Percentiles rank a stretch among this genome's conserved stretches.
These are phyloP conservation scores for Vinca minor DNA, from an alignment of 257 asterid species.

Conservation along the genomic window DNA sequence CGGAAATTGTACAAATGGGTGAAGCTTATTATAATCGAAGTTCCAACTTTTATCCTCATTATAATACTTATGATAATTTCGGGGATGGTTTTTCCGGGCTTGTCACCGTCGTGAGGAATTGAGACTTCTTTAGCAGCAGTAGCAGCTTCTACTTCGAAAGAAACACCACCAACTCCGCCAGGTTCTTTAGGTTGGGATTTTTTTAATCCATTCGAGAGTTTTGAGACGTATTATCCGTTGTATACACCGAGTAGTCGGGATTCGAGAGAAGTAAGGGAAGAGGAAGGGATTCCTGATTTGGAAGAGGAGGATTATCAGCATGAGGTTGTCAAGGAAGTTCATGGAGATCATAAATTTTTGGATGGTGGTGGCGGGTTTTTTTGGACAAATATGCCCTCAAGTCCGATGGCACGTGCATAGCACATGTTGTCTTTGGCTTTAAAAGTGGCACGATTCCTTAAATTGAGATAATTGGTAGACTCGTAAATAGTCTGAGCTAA, in stretches of 20 bases:
- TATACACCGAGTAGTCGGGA: conserved; percentile 70
- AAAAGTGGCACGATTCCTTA: no score
- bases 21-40: conserved; percentile 43
- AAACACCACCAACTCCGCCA: conserved; percentile 71
- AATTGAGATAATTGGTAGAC: no score
- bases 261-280: conserved; percentile 81
- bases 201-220: conserved; percentile 72
- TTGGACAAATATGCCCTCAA: no score
- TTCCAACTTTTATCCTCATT: conserved; percentile 18
- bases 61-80: conserved; percentile 28
- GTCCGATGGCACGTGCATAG: no score
- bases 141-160: conserved; percentile 38
- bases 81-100: conserved; percentile 43
- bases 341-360: conserved; percentile 58
- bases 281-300: conserved; percentile 95
- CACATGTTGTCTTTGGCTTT: no score
- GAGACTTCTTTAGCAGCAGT: conserved; percentile 15
- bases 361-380: conserved; percentile 23
- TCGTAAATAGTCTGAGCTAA: no score
- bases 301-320: conserved; percentile 68
- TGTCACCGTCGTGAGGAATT: conserved; percentile 21
- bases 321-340: conserved; percentile 83
- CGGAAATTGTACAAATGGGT: conserved; percentile 62
- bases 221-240: conserved; percentile 52
- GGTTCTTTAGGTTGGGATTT: conserved; percentile 82